Conservation (phyloP, 352 stramenopile genomes). For the Globisporangium radiosum region DNA sequence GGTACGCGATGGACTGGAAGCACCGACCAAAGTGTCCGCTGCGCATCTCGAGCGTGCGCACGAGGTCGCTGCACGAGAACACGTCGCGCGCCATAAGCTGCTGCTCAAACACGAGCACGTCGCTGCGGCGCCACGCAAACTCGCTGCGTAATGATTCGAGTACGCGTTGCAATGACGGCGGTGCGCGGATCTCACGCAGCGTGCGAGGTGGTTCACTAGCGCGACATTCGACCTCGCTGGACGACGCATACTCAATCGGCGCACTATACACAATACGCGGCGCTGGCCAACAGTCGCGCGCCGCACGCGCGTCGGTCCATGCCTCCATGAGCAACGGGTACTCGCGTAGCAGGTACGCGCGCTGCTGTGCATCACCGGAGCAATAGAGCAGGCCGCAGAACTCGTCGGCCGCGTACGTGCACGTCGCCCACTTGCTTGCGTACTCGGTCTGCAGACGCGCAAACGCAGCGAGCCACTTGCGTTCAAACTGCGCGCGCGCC, state of each 20-base stretch:
- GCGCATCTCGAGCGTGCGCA: constrained; percentile 19
- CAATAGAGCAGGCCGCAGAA: constrained; percentile 62
- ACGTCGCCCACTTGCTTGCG: constrained; percentile 52
- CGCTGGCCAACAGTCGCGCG: constrained; percentile 32
- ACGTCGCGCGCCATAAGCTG: constrained; percentile 32
- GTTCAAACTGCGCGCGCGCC: constrained; percentile 43
- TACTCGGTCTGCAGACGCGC: constrained; percentile 36
- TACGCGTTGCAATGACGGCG: constrained; percentile 17
- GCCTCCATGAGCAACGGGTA: constrained; percentile 55
- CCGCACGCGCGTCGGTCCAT: constrained; percentile 30
- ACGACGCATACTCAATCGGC: constrained; percentile 13
- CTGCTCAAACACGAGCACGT: constrained; percentile 26
- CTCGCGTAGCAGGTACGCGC: constrained; percentile 32
- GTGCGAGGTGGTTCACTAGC: too few relatives aligned
- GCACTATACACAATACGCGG: constrained; percentile 14
- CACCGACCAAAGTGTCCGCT: constrained; percentile 35
- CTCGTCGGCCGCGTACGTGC: constrained; percentile 55
- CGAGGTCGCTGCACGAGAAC: constrained; percentile 34
- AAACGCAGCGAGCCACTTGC: constrained; percentile 56
- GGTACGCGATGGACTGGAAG: constrained; percentile 41
- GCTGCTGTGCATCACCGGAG: constrained; percentile 38
- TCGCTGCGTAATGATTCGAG: constrained; percentile 28
- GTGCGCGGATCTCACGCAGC: constrained; percentile 18
- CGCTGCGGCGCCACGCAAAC: constrained; percentile 35
- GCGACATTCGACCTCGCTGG: not conserved